Evolutionary conservation across 2,329 filamentous ascomycete species (phyloP), one percentile per base, ranked within the genome.

Genomic region (Fusarium sp.): DNA sequence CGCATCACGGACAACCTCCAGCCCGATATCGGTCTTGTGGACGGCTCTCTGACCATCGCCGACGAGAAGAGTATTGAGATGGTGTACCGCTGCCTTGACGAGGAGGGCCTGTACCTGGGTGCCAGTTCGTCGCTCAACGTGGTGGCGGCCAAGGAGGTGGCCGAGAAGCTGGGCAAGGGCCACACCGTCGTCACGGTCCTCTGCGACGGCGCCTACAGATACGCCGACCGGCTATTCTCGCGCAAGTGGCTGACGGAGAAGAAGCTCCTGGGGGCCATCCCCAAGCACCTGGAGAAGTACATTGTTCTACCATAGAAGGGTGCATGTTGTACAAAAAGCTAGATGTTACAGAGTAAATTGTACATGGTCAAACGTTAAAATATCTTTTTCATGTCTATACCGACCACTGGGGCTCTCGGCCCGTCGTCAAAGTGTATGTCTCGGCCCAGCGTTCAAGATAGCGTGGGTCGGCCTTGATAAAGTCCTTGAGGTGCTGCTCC

Each of bases 31-130:
- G 92, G 89, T 70, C 87, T 97, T 52, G 80, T 98, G 18, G 97
- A 98, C 84, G 95, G 93, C 68, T 94, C 95, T 38, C 80, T 99
- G 79, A 88, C 92, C 81, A 95, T 99, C 77, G 89, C 91, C 70
- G 97, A 99, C 81, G 95, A 97, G 86, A 95, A 97, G 90, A 97
- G 92, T 79, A 96, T 99, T 77, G 94, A 94, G 84, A 98, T 98
- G 97, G 95, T 99, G 52, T 99, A 98, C 86, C 88, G 96, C 74
- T 98, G 96, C 81, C 87, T 99, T 73, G 95, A 98, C 79, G 95
- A 98, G 84, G 97, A 99, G 82, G 97, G 97, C 2, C 85, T 99
- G 61, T 99, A 99, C 82, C 88, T 99, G 2, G 97, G 97, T 72
- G 97, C 97, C 40, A 98, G 95, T 85, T 97, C 94, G 27, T 94